Evolutionary conservation across 257 asterid genomes (phyloP).

Genomic region (Plectranthus barbatus): DNA sequence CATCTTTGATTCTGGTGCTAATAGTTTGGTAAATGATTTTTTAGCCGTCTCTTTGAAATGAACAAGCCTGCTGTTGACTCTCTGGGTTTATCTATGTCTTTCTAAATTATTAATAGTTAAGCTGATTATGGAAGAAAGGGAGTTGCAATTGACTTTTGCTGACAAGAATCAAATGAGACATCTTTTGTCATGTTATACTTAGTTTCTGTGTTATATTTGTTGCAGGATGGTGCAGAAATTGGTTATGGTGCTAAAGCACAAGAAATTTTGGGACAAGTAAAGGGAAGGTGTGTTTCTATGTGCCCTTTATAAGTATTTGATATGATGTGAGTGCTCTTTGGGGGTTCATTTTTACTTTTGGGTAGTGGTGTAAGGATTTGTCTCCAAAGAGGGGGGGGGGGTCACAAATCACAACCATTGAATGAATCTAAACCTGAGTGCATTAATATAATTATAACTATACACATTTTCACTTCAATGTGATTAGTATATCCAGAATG

Average conservation of each 20-base stretch:
- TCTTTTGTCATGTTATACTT: neutral
- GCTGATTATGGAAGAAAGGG: neutral
- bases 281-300: slow-evolving; percentile 69
- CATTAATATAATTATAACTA: no score
- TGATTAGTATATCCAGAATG: no score
- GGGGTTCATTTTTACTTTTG: neutral
- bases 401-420: no score
- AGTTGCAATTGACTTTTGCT: neutral
- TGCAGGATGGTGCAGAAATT: slow-evolving; percentile 84
- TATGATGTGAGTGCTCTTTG: no score
- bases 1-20: neutral
- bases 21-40: neutral
- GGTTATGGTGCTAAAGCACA: slow-evolving; percentile 99
- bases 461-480: no score
- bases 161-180: neutral
- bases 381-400: no score
- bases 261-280: slow-evolving; percentile 91
- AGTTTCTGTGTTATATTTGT: neutral
- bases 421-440: no score
- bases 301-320: no score
- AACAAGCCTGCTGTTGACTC: neutral
- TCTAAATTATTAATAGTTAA: neutral
- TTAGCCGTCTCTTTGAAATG: neutral
- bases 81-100: neutral
- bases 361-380: neutral